Conservation (phyloP, 345 rosid genomes). For the Bruguiera sexangula region DNA sequence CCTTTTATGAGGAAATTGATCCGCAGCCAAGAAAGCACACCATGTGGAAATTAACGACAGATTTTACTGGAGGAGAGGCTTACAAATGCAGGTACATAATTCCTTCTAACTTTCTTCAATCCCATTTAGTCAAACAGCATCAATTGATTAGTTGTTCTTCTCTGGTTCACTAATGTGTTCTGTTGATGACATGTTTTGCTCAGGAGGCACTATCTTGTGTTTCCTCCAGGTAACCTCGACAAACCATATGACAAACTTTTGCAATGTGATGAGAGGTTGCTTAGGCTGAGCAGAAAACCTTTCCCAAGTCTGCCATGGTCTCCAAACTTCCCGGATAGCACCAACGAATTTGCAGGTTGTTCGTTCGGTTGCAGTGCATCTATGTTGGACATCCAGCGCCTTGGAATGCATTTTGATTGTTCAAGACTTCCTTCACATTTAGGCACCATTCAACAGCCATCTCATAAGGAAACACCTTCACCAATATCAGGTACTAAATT, state of each 20-base stretch:
- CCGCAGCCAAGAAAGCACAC: slow-evolving; percentile 45
- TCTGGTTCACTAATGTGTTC: not conserved
- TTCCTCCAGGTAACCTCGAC: slow-evolving; percentile 44
- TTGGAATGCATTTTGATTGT: not conserved
- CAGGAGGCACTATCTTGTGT: slow-evolving; percentile 54
- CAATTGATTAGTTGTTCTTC: not conserved
- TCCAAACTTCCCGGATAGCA: slow-evolving; percentile 19
- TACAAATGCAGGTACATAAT: slow-evolving; percentile 33
- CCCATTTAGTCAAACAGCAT: not conserved
- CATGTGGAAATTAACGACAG: slow-evolving; percentile 35
- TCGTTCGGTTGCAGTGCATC: not conserved
- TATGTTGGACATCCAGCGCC: not conserved
- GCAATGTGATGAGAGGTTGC: slow-evolving; percentile 30
- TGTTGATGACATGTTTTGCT: not conserved
- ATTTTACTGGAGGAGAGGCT: slow-evolving; percentile 50
- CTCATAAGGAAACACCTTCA: slow-evolving; percentile 10
- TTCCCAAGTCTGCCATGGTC: slow-evolving; percentile 30
- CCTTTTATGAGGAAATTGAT: slow-evolving; percentile 35
- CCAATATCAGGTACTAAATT: slow-evolving; percentile 24
- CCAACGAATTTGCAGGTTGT: not conserved
- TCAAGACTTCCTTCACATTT: not conserved
- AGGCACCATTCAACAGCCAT: slow-evolving; percentile 1
- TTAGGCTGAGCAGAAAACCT: slow-evolving; percentile 19
- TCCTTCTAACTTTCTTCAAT: not conserved
- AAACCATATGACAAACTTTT: slow-evolving; percentile 46